phyloP scores from a whole-genome alignment of 768 basidiomycete genomes.

The Tylopilus rubrobrunneus region DNA sequence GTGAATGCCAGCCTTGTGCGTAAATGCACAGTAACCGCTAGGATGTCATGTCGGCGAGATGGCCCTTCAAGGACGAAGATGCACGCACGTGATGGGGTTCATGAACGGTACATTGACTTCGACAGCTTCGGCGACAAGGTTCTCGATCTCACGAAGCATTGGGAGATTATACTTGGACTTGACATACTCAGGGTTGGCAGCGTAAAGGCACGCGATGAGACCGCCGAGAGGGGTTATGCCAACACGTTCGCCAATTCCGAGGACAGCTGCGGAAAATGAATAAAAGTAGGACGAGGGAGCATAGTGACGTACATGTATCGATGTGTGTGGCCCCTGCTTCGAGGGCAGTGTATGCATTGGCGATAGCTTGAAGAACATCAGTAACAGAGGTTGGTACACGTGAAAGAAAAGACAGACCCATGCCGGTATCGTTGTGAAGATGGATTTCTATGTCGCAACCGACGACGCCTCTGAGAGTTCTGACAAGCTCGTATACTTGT shows the following conservation, averaged over 20 bases:
- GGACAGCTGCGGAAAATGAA: conserved; percentile 54
- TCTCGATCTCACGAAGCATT: conserved; percentile 98
- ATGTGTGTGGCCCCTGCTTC: conserved; percentile 99
- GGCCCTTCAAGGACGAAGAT: neutral
- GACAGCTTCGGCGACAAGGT: conserved; percentile 97
- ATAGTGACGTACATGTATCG: conserved; percentile 75
- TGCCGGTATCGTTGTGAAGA: conserved; percentile 97
- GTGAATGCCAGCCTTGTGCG: conserved; percentile 99
- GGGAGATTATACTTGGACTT: conserved; percentile 98
- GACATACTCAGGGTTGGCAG: conserved; percentile 98
- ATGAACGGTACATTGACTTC: conserved; percentile 97
- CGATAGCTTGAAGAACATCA: conserved; percentile 61
- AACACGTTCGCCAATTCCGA: conserved; percentile 98
- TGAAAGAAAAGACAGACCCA: conserved; percentile 51
- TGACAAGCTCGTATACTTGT: conserved; percentile 97
- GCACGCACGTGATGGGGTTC: conserved; percentile 82
- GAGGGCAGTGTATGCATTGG: conserved; percentile 96
- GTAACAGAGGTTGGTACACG: neutral
- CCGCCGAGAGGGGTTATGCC: conserved; percentile 98
- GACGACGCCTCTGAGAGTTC: conserved; percentile 94
- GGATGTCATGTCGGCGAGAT: neutral
- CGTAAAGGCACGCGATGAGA: conserved; percentile 93
- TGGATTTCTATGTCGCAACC: conserved; percentile 97
- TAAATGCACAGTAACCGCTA: conserved; percentile 99
- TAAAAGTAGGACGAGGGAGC: neutral